A percentile compares a stretch with the other conserved stretches of the same genome.
Evolutionary conservation across 371 early-diverging fungal species (phyloP).

Genomic region (Chytridium lagenaria): DNA sequence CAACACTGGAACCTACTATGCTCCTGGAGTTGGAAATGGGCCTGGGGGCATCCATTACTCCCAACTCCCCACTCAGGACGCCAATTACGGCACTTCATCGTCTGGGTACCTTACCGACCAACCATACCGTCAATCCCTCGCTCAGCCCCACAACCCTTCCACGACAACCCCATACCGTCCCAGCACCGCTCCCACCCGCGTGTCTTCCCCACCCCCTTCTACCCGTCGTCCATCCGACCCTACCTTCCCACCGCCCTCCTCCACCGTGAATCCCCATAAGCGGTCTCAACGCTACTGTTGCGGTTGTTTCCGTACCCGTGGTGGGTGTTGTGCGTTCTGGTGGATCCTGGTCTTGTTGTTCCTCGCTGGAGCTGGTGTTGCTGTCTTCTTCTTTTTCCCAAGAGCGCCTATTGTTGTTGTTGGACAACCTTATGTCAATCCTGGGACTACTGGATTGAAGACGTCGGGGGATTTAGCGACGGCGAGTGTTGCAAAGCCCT

Average conservation of each 20-base stretch:
- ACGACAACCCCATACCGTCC: too few relatives aligned
- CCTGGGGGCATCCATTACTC: neutral
- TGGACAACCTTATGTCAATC: slow-evolving; percentile 22
- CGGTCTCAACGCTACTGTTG: slow-evolving; percentile 21
- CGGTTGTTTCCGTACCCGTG: slow-evolving; percentile 36
- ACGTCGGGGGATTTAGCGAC: slow-evolving; percentile 15
- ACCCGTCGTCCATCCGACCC: slow-evolving; percentile 4
- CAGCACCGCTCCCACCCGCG: neutral
- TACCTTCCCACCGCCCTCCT: neutral
- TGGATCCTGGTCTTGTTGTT: slow-evolving; percentile 24
- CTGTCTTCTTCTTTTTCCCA: slow-evolving; percentile 36
- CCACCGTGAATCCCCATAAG: neutral
- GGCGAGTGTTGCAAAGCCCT: slow-evolving; percentile 29
- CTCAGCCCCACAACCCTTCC: too few relatives aligned
- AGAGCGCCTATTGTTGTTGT: slow-evolving; percentile 30
- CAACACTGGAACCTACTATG: neutral
- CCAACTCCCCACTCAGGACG: neutral
- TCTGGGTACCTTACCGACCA: neutral
- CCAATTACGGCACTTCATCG: neutral
- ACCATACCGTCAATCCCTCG: too few relatives aligned
- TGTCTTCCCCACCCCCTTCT: slow-evolving; percentile 1
- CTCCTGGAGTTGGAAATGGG: neutral
- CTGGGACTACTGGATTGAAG: neutral
- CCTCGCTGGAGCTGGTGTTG: slow-evolving; percentile 34
- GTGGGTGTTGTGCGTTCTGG: slow-evolving; percentile 27